phyloP scores from a whole-genome alignment of 495 filamentous ascomycete genomes.

The Bombardia bombarda region DNA sequence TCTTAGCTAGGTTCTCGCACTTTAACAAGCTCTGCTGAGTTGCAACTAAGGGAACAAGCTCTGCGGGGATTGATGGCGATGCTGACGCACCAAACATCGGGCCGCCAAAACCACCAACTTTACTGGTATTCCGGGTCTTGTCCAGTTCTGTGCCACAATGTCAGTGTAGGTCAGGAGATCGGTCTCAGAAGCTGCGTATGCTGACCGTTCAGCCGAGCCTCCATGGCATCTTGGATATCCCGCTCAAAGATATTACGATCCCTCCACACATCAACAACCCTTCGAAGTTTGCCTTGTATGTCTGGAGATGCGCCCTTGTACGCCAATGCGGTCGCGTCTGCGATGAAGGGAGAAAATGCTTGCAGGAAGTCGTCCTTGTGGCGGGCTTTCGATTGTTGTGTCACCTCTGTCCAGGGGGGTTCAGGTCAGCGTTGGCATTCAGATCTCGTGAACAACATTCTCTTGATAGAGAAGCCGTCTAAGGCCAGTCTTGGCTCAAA shows the following conservation, averaged over 20 bases:
- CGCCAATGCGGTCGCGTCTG: slow-evolving; percentile 71
- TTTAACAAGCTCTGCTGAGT: slow-evolving; percentile 68
- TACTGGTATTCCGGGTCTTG: slow-evolving; percentile 60
- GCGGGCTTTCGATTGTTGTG: slow-evolving; percentile 87
- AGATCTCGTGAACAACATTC: no score
- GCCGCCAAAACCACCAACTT: slow-evolving; percentile 49
- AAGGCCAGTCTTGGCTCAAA: no score
- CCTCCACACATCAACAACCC: slow-evolving; percentile 92
- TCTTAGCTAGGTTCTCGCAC: slow-evolving; percentile 52
- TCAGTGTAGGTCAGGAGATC: slow-evolving; percentile 2
- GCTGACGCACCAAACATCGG: slow-evolving; percentile 62
- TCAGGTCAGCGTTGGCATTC: slow-evolving; percentile 16
- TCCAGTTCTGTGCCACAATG: slow-evolving; percentile 57
- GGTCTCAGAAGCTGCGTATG: not conserved
- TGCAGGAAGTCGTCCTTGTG: slow-evolving; percentile 85
- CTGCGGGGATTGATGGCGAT: slow-evolving; percentile 55
- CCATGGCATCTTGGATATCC: slow-evolving; percentile 68
- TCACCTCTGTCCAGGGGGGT: slow-evolving; percentile 58
- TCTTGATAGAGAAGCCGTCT: no score
- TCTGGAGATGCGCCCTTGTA: slow-evolving; percentile 82
- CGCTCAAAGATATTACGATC: slow-evolving; percentile 76
- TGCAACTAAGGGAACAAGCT: slow-evolving; percentile 65
- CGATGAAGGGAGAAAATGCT: slow-evolving; percentile 84
- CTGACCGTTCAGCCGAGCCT: slow-evolving; percentile 69
- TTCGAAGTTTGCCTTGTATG: slow-evolving; percentile 75